Evolutionary conservation across 2,329 filamentous ascomycete species (phyloP), one percentile per base, ranked within the genome.

Genomic region (Cordyceps militaris): DNA sequence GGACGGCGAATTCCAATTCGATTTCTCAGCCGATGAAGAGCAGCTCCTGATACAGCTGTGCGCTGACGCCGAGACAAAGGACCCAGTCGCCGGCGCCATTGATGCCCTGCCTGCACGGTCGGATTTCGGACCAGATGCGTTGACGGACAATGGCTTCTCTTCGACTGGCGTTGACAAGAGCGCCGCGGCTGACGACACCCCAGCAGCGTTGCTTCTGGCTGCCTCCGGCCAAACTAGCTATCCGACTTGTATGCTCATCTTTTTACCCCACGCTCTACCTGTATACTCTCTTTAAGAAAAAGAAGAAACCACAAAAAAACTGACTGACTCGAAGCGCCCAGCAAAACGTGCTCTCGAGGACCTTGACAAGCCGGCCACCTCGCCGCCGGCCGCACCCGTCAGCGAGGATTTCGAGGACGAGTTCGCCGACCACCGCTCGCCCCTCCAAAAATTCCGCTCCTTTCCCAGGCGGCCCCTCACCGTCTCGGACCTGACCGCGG

Each of bases 401-500:
- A 47, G 67, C 69, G 56, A 64, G 40, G 63, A 32, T 56, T 64
- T 32, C 24, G 50, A 63, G 16, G 60, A 59, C 8, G 47, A 63
- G 0, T 61, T 63, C 23, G 61, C 69, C 11, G 74, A 77, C 52
- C 66, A 63, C 2, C 71, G 70, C 21, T 77, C 80, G 1, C 92
- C 91, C 0, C 74, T 97, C 2, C 80, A 91, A 61, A 84, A 88
- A 34, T 96, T 96, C 65, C 86, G 92, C 38, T 84, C 84, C 1
- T 85, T 81, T 57, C 90, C 90, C 0, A 86, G 80, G 66, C 93
- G 90, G 67, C 84, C 89, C 0, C 79, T 97, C 8, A 91, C 89
- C 0, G 94, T 97, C 1, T 91, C 89, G 2, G 94, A 99, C 70
- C 74, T 97, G 24, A 84, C 92, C 0, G 88, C 90, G 1, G 92